phyloP scores from a whole-genome alignment of 306 rosid species.

The Sicyos edulis region DNA sequence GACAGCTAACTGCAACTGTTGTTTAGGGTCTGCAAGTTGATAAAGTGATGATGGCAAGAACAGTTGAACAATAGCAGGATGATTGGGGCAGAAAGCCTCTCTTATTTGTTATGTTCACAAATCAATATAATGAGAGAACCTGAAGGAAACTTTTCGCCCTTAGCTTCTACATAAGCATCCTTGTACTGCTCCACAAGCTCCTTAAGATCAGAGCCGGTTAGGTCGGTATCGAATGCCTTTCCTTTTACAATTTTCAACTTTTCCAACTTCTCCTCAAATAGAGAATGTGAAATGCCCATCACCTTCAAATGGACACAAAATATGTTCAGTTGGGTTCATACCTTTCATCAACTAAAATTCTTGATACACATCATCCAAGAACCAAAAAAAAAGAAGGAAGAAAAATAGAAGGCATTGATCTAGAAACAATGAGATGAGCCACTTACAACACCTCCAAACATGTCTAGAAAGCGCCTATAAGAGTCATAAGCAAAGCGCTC shows the following conservation, averaged over 20 bases:
- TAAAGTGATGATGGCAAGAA: not conserved
- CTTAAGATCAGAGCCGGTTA: conserved; percentile 70
- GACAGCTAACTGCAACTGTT: conserved; percentile 69
- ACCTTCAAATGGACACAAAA: conserved; percentile 46
- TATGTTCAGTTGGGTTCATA: conserved; percentile 22
- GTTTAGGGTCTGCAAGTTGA: conserved; percentile 66
- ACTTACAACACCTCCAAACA: conserved; percentile 97
- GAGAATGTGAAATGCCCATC: conserved; percentile 74
- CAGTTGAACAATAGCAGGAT: conserved; percentile 8
- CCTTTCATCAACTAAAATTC: not conserved
- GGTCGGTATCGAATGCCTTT: conserved; percentile 54
- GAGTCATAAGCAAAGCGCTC: conserved; percentile 96
- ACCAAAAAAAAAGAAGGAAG: not conserved
- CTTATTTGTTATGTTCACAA: not conserved
- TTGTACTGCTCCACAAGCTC: conserved; percentile 79
- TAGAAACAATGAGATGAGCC: not conserved
- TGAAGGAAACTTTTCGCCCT: conserved; percentile 72
- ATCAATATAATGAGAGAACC: conserved; percentile 36
- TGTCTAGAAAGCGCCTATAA: conserved; percentile 84
- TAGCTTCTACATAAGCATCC: conserved; percentile 60
- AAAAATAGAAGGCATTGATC: not conserved
- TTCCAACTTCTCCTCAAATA: conserved; percentile 79
- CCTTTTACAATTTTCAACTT: conserved; percentile 49
- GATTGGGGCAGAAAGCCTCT: not conserved
- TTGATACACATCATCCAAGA: not conserved